Conservation (phyloP, 306 rosid genomes). For the Corylus americana region DNA sequence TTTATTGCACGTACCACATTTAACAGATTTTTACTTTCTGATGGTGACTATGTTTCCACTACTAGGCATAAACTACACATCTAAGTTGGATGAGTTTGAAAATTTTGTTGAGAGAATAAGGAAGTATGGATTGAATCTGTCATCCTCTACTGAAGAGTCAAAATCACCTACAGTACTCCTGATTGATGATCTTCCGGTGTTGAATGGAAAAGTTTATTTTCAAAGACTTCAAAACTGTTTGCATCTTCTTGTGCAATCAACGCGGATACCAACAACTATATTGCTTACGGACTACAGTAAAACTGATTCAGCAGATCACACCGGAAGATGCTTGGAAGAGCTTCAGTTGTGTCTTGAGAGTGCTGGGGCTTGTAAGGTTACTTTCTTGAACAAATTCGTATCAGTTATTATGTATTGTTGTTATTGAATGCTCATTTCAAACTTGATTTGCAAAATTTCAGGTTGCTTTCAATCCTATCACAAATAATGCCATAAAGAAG, state of each 20-base stretch:
- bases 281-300: slow-evolving; percentile 68
- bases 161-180: slow-evolving; percentile 65
- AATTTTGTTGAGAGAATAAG: slow-evolving; percentile 74
- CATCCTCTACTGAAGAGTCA: slow-evolving; percentile 52
- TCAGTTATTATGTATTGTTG: slow-evolving; percentile 14
- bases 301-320: slow-evolving; percentile 66
- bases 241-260: slow-evolving; percentile 61
- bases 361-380: slow-evolving; percentile 99
- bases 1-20: slow-evolving; percentile 17
- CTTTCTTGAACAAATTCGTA: slow-evolving; percentile 45
- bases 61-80: slow-evolving; percentile 68
- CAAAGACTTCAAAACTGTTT: slow-evolving; percentile 68
- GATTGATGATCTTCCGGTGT: slow-evolving; percentile 86
- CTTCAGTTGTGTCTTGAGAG: slow-evolving; percentile 65
- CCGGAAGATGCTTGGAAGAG: slow-evolving; percentile 54
- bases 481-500: slow-evolving; percentile 72
- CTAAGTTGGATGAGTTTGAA: slow-evolving; percentile 93
- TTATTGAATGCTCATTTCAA: slow-evolving; percentile 22
- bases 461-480: slow-evolving; percentile 90
- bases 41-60: slow-evolving; percentile 18
- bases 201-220: slow-evolving; percentile 62
- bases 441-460: slow-evolving; percentile 44
- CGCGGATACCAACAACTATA: slow-evolving; percentile 81
- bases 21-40: slow-evolving; percentile 8
- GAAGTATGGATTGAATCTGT: slow-evolving; percentile 69